Evolutionary conservation across 306 rosid species (phyloP), one percentile per base, ranked within the genome.

Genomic region (Rubus parviflorus): DNA sequence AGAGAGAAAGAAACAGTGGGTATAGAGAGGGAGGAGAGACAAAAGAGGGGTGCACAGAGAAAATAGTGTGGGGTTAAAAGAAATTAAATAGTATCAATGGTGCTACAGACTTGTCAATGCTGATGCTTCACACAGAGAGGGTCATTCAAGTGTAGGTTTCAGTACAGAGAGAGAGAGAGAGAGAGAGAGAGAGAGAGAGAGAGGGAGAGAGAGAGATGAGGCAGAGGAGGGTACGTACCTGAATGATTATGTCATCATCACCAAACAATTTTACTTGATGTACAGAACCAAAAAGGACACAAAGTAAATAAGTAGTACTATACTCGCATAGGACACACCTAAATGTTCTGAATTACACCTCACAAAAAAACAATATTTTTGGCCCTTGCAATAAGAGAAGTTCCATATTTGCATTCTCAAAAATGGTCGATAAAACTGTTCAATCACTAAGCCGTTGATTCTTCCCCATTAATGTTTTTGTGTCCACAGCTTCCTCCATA

Each of bases 161-260:
- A 22, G 63, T 22, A 57, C 47, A 15, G 57, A 77, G 81, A 76
- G 54, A 23, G 52, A 65, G 75, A 66, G 63, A 72, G 77, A 78
- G 70, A 73, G 58, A 67, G 79, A 80, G 79, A 74, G 79, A 49
- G 35, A 72, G 75, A 79, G 71, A 77, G 68, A 72, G 58, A 72
- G 80, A 76, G 68, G 61, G 70, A 68, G 75, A 54, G 20, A 57
- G 69, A 70, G 8, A n/a, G n/a, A n/a, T n/a, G n/a, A n/a, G n/a
- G n/a, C n/a, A 17, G 52, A 41, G 3, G 46, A 12, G 35, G 45
- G 16, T 17, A 9, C 81, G 83, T 69, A 70, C 75, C 57, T 69
- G 81, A 80, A 75, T 83, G 81, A 84, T 84, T 60, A 77, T 83
- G 85, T 89, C 88, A 91, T 91, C 86, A 87, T 89, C 85, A 89